Conservation (phyloP, 2,329 filamentous ascomycete genomes). For the Didymosphaeria variabile region DNA sequence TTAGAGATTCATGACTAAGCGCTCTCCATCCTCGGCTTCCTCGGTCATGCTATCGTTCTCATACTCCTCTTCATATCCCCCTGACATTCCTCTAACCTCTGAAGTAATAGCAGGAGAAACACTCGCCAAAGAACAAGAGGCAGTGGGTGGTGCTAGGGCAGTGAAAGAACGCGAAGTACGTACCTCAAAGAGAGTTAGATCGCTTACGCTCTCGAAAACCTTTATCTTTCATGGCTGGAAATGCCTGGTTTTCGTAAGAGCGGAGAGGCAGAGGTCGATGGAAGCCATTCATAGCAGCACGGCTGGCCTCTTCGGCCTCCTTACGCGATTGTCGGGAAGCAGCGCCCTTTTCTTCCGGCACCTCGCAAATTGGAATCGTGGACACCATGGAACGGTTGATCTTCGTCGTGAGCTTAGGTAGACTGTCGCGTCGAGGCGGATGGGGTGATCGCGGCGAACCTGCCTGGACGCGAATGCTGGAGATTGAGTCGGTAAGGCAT, state of each 20-base stretch:
- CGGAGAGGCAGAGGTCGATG: slow-evolving; percentile 27
- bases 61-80: too few relatives aligned
- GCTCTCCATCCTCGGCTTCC: too few relatives aligned
- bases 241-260: slow-evolving; percentile 23
- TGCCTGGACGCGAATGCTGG: neutral
- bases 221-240: slow-evolving; percentile 8
- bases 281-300: slow-evolving; percentile 12
- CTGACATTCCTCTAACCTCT: too few relatives aligned
- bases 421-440: neutral
- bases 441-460: neutral
- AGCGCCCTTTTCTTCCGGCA: slow-evolving; percentile 12
- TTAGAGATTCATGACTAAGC: too few relatives aligned
- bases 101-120: too few relatives aligned
- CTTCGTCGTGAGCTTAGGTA: neutral
- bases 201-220: slow-evolving; percentile 1
- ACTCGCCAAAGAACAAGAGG: neutral
- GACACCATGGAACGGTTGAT: too few relatives aligned
- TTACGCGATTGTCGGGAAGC: slow-evolving; percentile 11
- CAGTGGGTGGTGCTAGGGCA: neutral
- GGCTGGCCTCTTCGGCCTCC: neutral
- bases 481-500: neutral
- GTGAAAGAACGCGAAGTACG: too few relatives aligned
- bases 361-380: neutral
- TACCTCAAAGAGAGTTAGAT: slow-evolving; percentile 3
- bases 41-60: too few relatives aligned